Evolutionary conservation across 257 asterid genomes (phyloP).

Genomic region (Salvia hispanica): DNA sequence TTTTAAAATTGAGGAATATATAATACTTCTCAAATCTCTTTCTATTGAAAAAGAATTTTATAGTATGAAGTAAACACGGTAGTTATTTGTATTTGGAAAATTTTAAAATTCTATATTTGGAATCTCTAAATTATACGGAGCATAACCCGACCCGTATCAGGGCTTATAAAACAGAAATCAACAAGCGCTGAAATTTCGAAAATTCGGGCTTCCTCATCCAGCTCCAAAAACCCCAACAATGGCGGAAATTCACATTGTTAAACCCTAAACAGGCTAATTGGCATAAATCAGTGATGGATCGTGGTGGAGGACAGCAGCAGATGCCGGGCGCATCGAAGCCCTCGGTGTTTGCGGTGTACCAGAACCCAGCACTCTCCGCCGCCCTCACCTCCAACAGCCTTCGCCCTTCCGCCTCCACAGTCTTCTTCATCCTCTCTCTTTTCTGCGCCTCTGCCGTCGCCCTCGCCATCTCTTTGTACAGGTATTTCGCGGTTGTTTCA

Average conservation of each 20-base stretch:
- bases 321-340: constrained; percentile 41
- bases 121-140: background rate
- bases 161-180: background rate
- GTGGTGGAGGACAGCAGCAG: constrained; percentile 44
- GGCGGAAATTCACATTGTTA: constrained; percentile 25
- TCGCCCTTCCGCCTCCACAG: constrained; percentile 61
- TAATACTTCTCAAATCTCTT: too few species aligned
- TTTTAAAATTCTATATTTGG: too few species aligned
- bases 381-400: constrained; percentile 78
- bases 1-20: too few species aligned
- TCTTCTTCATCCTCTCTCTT: constrained; percentile 55
- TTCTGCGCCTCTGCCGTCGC: constrained; percentile 52
- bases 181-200: constrained; percentile 8
- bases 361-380: constrained; percentile 80
- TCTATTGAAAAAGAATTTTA: too few species aligned
- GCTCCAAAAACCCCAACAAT: constrained; percentile 33
- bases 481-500: constrained; percentile 38
- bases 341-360: constrained; percentile 75
- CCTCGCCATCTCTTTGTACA: constrained; percentile 41
- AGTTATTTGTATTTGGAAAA: too few species aligned
- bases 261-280: constrained; percentile 34
- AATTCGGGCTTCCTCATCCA: constrained; percentile 6
- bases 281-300: constrained; percentile 37
- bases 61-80: too few species aligned
- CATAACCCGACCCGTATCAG: constrained; percentile 7